Evolutionary conservation across 352 stramenopile species (phyloP), one percentile per base, ranked within the genome.

Genomic region (Poterioochromonas sp.): DNA sequence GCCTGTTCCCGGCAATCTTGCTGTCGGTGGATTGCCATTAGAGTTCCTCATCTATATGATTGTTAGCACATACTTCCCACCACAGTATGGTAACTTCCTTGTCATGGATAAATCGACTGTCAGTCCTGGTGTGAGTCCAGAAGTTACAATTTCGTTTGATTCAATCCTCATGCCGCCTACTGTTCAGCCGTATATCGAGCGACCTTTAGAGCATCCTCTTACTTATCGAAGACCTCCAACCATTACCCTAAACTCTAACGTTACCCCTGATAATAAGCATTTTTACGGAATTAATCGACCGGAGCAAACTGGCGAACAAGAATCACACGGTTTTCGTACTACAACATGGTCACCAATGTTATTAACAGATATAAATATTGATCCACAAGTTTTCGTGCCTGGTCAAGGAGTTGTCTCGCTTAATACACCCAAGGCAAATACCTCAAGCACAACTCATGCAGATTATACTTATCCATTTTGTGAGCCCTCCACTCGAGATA

Each of bases 401-500:
- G 90, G 85, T 0, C 87, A 85, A 44, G 88, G 90, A 20, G 85
- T 96, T 37, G 82, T 93, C 32, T 91, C 88, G n/a, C 83, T 90
- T 2, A 96, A 96, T 79, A 65, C 80, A 11, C 85, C 90, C 40
- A 88, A 86, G 0, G 87, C 92, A 73, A 94, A 94, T 79, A 70
- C 87, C 15, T 93, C 91, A 0, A 79, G 90, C 47, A 96, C 90
- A 20, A 95, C 91, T 1, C 86, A 87, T 20, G 90, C 88, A 0
- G 91, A 95, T 73, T 85, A 86, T 0, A 89, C 84, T 12, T 97
- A 97, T 78, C 91, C 91, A 32, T 97, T 97, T 76, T 95, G 91
- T 76, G 86, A 95, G 68, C 86, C 92, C 15, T 94, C 90, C 20
- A 96, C 90, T 12, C 86, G 90, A 32, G 88, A 91, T 76, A 95